Base-by-base conservation (phyloP, 2,329 filamentous ascomycete species). In the Aspergillus oerlinghausenensis region DNA sequence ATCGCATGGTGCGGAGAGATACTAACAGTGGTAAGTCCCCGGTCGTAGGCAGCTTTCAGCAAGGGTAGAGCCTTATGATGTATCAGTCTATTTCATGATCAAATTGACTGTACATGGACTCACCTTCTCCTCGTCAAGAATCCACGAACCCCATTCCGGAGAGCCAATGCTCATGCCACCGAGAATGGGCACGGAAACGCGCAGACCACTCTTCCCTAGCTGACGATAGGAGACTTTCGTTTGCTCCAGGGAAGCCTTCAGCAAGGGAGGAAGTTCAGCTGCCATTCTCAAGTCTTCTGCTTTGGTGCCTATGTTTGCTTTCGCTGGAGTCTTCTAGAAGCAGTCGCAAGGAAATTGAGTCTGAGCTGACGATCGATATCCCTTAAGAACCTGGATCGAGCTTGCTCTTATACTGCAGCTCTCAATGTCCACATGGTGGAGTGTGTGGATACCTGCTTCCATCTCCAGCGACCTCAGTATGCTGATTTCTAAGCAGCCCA, bases 21-120 rank as follows among this genome's bases (percentile, higher is more conserved):
- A 38, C 32, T 7, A 38, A 38, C 32, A 7, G 67, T 71, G 59
- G 70, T 70, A n/a, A 69, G 63, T 2, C 63, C 64, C 3, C 58
- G 40, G n/a, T 68, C 50, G 10, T 52, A 52, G 2, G 50, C 50
- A 26, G 50, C 50, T n/a, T 52, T 52, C 10, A 52, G 38, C 6
- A 52, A 42, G 2, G 38, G 50, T 2, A 52, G 50, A 4, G 25
- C 50, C 35, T 26, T 2, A 17, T 3, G 11, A 38, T 17, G 11
- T 38, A 2, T 38, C 32, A 38, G 14, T 38, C 32, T 17, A 38
- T 38, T 38, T 38, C 32, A 38, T 7, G 32, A 38, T 38, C 6
- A 38, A 38, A 2, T 38, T 17, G 32, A 7, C 1, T 38, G 14
- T 17, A 14, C 32, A 3, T 14, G 14, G 32, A 38, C 32, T 14